Evolutionary conservation across 805 yeast genomes (phyloP).

Genomic region (Suhomyces emberorum): DNA sequence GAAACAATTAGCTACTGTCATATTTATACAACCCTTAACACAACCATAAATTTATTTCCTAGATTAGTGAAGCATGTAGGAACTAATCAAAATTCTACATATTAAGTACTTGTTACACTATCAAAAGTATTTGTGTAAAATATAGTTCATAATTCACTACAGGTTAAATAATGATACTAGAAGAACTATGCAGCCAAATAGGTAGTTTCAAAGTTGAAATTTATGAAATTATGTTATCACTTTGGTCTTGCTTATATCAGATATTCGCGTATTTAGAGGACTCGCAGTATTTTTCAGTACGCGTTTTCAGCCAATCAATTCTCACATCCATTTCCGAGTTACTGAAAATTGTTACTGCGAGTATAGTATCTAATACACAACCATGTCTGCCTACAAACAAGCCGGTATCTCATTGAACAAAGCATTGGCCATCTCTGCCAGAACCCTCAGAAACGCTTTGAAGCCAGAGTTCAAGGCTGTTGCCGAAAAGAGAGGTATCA

Average conservation of each 20-base stretch:
- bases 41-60: too few relatives aligned
- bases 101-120: too few relatives aligned
- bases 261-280: too few relatives aligned
- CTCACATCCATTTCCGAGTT: constrained; percentile 5
- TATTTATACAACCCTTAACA: too few relatives aligned
- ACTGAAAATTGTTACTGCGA: not conserved
- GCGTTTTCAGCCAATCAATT: constrained; percentile 1
- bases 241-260: too few relatives aligned
- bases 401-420: constrained; percentile 66
- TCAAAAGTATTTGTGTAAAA: too few relatives aligned
- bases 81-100: not conserved
- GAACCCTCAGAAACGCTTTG: constrained; percentile 80
- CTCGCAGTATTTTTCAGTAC: not conserved
- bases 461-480: constrained; percentile 79
- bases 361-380: constrained; percentile 1
- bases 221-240: too few relatives aligned
- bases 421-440: constrained; percentile 87
- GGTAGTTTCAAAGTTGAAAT: too few relatives aligned
- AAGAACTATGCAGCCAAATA: too few relatives aligned
- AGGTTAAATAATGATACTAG: too few relatives aligned
- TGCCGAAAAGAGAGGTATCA: constrained; percentile 65
- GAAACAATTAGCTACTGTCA: too few relatives aligned
- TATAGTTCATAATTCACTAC: too few relatives aligned
- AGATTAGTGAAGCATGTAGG: not conserved
- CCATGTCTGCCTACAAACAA: constrained; percentile 48